phyloP scores from a whole-genome alignment of 2,329 filamentous ascomycete species.

The Xylariomycetidae sp. region DNA sequence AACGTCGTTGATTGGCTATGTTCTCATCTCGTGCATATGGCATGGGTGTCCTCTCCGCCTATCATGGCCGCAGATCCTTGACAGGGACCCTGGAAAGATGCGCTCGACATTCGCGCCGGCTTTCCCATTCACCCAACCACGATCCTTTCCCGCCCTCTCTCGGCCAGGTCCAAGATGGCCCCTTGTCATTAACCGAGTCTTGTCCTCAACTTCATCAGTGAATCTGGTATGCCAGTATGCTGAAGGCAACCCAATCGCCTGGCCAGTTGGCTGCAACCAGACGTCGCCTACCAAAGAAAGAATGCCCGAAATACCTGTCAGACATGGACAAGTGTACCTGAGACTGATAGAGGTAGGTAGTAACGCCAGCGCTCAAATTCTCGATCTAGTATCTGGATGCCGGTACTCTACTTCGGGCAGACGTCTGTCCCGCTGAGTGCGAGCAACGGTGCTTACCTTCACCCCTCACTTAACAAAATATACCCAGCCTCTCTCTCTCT shows the following conservation, averaged over 20 bases:
- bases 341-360: slow-evolving; percentile 9
- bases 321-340: slow-evolving; percentile 10
- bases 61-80: slow-evolving; percentile 29
- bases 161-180: slow-evolving; percentile 17
- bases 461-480: slow-evolving; percentile 17
- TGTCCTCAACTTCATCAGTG: slow-evolving; percentile 20
- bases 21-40: slow-evolving; percentile 18
- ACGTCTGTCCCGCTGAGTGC: slow-evolving; percentile 5
- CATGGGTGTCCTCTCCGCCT: slow-evolving; percentile 21
- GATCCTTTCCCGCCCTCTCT: slow-evolving; percentile 17
- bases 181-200: slow-evolving; percentile 12
- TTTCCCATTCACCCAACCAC: slow-evolving; percentile 23
- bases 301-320: slow-evolving; percentile 8
- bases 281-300: slow-evolving; percentile 17
- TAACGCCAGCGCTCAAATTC: slow-evolving; percentile 4
- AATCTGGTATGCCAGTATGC: slow-evolving; percentile 12
- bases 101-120: slow-evolving; percentile 24
- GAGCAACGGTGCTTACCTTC: slow-evolving; percentile 5
- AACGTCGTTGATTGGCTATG: slow-evolving; percentile 34
- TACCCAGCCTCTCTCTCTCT: slow-evolving; percentile 17
- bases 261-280: slow-evolving; percentile 19
- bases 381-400: slow-evolving; percentile 7
- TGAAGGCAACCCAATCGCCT: slow-evolving; percentile 18
- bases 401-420: slow-evolving; percentile 8
- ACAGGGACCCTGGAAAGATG: slow-evolving; percentile 23